phyloP scores from a whole-genome alignment of 345 rosid species.

The Eucalyptus pauciflora region DNA sequence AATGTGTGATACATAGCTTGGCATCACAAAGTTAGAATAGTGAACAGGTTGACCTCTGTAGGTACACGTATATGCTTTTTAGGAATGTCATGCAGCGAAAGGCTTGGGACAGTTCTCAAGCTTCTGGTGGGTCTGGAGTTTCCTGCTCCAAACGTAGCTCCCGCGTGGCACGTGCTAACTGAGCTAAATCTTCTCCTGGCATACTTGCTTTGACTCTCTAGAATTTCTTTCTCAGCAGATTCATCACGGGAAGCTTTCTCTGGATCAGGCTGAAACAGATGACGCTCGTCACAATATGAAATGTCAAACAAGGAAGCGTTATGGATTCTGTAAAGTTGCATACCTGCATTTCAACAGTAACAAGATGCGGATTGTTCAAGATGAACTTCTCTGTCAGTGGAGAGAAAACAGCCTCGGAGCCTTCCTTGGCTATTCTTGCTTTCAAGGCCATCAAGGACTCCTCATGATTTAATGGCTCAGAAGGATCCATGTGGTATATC shows the following conservation, averaged over 20 bases:
- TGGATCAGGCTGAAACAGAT: no score
- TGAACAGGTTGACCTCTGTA: constrained; percentile 35
- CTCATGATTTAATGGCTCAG: constrained; percentile 83
- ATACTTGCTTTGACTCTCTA: no score
- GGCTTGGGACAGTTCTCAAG: no score
- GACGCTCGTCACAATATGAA: background rate
- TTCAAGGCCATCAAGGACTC: constrained; percentile 69
- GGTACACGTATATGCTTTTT: constrained; percentile 18
- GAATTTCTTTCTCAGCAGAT: no score
- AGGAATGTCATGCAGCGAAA: no score
- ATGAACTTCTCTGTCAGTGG: constrained; percentile 78
- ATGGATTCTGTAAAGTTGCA: background rate
- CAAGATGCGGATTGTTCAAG: constrained; percentile 73
- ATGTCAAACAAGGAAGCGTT: background rate
- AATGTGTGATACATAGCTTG: background rate
- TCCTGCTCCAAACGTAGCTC: no score
- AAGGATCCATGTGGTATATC: constrained; percentile 98
- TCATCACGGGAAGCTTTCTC: no score
- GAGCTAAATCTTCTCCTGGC: no score
- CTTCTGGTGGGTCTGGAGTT: no score
- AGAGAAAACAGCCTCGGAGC: constrained; percentile 88
- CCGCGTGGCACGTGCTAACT: no score
- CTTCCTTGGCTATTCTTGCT: constrained; percentile 72
- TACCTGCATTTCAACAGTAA: constrained; percentile 93
- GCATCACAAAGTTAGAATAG: background rate